phyloP scores from a whole-genome alignment of 257 asterid genomes.

The Petunia axillaris region DNA sequence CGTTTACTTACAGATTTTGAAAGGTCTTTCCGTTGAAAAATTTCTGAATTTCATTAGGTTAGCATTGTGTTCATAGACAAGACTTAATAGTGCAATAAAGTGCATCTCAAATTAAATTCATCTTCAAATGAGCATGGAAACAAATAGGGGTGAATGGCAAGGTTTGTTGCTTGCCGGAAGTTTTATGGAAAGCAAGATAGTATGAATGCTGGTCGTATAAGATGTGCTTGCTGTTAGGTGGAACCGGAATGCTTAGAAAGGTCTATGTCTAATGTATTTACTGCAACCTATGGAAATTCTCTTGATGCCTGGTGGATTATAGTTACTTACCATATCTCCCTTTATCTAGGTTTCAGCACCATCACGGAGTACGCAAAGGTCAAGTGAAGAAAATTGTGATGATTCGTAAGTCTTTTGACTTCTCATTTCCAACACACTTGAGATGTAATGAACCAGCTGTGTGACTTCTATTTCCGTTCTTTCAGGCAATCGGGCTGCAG shows the following conservation, averaged over 20 bases:
- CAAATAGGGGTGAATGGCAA: too few relatives aligned
- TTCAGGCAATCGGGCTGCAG: slow-evolving; percentile 68
- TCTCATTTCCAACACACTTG: slow-evolving; percentile 10
- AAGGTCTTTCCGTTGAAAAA: background rate
- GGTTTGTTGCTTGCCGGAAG: too few relatives aligned
- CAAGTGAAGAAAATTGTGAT: slow-evolving; percentile 68
- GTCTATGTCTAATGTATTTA: too few relatives aligned
- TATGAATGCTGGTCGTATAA: too few relatives aligned
- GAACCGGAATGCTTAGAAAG: too few relatives aligned
- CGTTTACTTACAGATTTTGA: background rate
- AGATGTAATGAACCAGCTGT: background rate
- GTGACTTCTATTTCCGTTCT: background rate
- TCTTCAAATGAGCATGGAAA: too few relatives aligned
- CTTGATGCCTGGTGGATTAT: too few relatives aligned
- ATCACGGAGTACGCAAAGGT: slow-evolving; percentile 55
- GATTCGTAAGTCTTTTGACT: slow-evolving; percentile 56
- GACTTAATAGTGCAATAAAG: too few relatives aligned
- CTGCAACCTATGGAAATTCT: too few relatives aligned
- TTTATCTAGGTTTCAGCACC: slow-evolving; percentile 55
- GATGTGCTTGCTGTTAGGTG: too few relatives aligned
- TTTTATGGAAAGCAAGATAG: too few relatives aligned
- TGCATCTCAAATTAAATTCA: too few relatives aligned
- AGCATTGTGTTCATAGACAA: background rate
- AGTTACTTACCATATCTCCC: background rate
- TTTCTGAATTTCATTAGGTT: background rate